Percentiles rank a stretch among this genome's conserved stretches.
These are phyloP conservation scores for Hemerocallis citrina DNA, from an alignment of 106 monocot genomes.

Conservation along the genomic window DNA sequence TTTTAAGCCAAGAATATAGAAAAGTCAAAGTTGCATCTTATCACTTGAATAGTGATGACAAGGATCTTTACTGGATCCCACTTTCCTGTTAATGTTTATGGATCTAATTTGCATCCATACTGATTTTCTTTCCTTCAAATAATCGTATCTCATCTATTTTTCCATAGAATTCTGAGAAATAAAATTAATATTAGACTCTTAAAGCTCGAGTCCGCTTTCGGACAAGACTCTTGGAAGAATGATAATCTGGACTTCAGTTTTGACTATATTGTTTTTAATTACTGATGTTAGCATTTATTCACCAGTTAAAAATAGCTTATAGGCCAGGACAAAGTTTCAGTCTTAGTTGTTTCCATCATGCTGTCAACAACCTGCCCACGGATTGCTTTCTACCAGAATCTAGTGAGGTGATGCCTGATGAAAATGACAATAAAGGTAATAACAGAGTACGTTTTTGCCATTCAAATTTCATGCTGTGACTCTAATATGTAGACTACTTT, in stretches of 20 bases:
- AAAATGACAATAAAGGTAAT: constrained; percentile 37
- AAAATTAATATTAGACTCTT: background rate
- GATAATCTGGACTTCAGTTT: background rate
- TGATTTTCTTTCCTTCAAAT: no score
- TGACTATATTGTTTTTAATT: background rate
- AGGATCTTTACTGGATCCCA: no score
- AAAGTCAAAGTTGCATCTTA: no score
- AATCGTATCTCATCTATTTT: no score
- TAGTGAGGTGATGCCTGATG: constrained; percentile 4
- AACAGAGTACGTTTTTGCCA: background rate
- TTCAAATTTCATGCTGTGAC: background rate
- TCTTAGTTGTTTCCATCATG: constrained; percentile 77
- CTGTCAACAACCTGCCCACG: constrained; percentile 60
- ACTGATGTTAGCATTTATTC: constrained; percentile 10
- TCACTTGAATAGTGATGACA: no score
- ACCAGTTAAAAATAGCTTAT: constrained; percentile 74
- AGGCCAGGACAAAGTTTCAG: constrained; percentile 59
- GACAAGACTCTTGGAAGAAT: background rate
- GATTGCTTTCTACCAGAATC: constrained; percentile 37
- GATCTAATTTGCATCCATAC: no score
- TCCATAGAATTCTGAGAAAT: no score
- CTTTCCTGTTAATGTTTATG: no score
- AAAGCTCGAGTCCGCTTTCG: background rate
- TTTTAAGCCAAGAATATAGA: no score
- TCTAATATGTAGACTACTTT: background rate